A percentile compares a stretch with the other conserved stretches of the same genome.
Conservation (phyloP, 2,329 filamentous ascomycete species). For the Trichoderma sp. region DNA sequence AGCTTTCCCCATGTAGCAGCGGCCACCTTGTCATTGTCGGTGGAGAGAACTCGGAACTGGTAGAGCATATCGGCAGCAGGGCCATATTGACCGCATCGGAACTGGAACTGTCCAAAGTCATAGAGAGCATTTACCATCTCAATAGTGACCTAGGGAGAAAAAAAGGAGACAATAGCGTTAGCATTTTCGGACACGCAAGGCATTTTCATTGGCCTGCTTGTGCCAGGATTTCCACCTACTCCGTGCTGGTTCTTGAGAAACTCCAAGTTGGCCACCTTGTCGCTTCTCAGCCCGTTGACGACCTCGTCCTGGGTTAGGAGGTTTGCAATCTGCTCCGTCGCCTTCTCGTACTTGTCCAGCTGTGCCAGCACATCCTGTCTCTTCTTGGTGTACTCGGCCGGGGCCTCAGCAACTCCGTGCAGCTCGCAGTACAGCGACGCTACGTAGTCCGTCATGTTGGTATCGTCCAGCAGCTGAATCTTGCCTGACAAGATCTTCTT, state of each 20-base stretch:
- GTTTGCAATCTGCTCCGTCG: slow-evolving; percentile 84
- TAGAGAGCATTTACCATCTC: slow-evolving; percentile 96
- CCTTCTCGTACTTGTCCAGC: slow-evolving; percentile 80
- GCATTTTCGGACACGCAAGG: background rate
- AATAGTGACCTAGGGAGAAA: slow-evolving; percentile 65
- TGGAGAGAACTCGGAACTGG: slow-evolving; percentile 96
- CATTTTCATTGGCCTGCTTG: background rate
- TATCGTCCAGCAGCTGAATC: slow-evolving; percentile 91
- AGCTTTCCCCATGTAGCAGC: slow-evolving; percentile 98
- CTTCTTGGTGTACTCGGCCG: slow-evolving; percentile 85
- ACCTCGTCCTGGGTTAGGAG: slow-evolving; percentile 86
- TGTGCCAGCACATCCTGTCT: slow-evolving; percentile 82
- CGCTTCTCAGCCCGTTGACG: slow-evolving; percentile 83
- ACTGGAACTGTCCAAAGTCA: slow-evolving; percentile 96
- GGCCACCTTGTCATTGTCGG: slow-evolving; percentile 95
- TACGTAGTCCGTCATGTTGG: slow-evolving; percentile 99
- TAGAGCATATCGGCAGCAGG: slow-evolving; percentile 91
- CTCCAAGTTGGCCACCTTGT: slow-evolving; percentile 98
- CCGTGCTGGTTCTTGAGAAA: slow-evolving; percentile 96
- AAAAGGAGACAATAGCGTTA: background rate
- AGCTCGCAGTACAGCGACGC: slow-evolving; percentile 89
- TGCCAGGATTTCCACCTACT: slow-evolving; percentile 49
- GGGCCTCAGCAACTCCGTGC: slow-evolving; percentile 72
- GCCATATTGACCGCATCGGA: slow-evolving; percentile 92
- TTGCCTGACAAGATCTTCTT: slow-evolving; percentile 79